Base-by-base conservation (phyloP, 495 filamentous ascomycete species). In the Trichocladium uniseriatum region DNA sequence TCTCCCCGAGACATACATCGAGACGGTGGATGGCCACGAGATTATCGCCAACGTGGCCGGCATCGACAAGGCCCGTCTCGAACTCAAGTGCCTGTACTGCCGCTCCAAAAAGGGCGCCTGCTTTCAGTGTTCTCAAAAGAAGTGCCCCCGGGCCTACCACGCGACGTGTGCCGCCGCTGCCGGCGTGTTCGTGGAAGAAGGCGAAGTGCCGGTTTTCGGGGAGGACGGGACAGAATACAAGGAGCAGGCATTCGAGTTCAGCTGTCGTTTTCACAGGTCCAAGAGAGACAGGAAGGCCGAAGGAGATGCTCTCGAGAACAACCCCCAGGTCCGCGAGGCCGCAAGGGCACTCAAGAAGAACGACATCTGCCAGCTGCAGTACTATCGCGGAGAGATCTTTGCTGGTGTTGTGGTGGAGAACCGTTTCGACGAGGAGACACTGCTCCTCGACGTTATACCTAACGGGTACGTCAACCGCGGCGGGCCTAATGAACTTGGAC, bases 101-200 rank as follows among this genome's bases (percentile, higher is more conserved):
- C 86, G 89, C 31, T 91, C 87, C 40, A 92, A 89, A 61, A 88
- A 84, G 51, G 92, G 92, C 22, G 86, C 89, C 14, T 95, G 90
- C 67, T 95, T 99, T 72, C 92, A 99, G 65, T 99, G 92, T 70
- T 92, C 88, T 6, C 82, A 83, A 49, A 92, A 89, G 73, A 97
- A 95, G 65, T 99, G 92, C 63, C 85, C 85, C 20, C 75, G 91
- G 51, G 82, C 94, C 3, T 99, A 94, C 63, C 92, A 99, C 65
- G 88, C 90, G 2, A 97, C 89, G 13, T 99, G 92, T 60, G 91
- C 92, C 2, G 82, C 86, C 19, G 79, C 89, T 14, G 92, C 91
- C 36, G 92, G 94, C 34, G 90, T 97, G 8, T 79, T 90, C 55
- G 83, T 95, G 36, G 91, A 99, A 60, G 79, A 85, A 59, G 87